Evolutionary conservation across 1,284 basidiomycete genomes (phyloP), one percentile per base, ranked within the genome.

Genomic region (Cryptococcus hybrid): DNA sequence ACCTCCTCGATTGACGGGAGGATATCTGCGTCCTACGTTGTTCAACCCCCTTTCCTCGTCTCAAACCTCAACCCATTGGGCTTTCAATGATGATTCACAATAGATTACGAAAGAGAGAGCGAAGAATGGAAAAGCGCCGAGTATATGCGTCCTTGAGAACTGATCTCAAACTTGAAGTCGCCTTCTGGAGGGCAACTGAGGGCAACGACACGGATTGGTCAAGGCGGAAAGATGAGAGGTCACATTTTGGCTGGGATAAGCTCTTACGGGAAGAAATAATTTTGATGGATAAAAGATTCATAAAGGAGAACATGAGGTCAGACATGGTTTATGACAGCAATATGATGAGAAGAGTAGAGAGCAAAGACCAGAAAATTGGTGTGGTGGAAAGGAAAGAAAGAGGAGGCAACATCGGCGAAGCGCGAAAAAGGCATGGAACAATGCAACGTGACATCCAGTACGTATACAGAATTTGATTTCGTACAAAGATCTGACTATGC

Each of bases 51-150:
- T 2, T 93, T 6, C 90, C 90, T 0, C 83, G 88, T 0, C 76
- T 93, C 64, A 85, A 83, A 55, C 89, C 88, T 0, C 90, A 93
- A 62, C 91, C 92, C 0, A 61, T 76, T 2, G 78, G 82, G 12
- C 82, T 92, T 44, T 82, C 83, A 0, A 82, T 83, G 67, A 90
- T 91, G 80, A 89, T 93, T 38, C 69, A 75, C 18, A 80, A 80
- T 13, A 83, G 92, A 1, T 79, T 84, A 15, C 65, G 72, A 12
- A 79, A 81, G 0, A 80, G 85, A 5, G 80, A 80, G 12, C 74
- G 77, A 35, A 81, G 88, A 0, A 63, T 80, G n/a, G 75, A 67
- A 5, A 66, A 65, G 48, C 70, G 69, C 12, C 70, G 68, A 2
- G 56, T 66, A 13, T 61, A 84, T 1, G 57, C 62, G 3, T 81